Percentiles rank a stretch among this genome's conserved stretches.
Conservation (phyloP, 768 basidiomycete genomes). For the Boletus speciosus region DNA sequence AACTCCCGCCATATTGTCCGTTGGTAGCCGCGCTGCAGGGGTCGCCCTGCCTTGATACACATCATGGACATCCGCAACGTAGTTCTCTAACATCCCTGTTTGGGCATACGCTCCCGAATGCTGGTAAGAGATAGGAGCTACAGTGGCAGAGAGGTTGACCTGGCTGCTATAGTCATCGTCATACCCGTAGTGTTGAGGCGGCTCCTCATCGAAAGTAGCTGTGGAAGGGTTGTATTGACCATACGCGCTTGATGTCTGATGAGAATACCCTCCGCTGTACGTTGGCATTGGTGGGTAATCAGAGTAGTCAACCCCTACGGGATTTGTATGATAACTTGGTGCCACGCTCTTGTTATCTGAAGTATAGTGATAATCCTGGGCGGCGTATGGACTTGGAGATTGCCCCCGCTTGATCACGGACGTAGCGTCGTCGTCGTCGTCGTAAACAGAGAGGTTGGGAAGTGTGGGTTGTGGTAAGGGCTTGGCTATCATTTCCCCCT, state of each 20-base stretch:
- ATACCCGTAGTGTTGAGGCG: constrained; percentile 45
- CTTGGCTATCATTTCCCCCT: constrained; percentile 76
- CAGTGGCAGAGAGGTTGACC: constrained; percentile 52
- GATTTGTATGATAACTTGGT: constrained; percentile 34
- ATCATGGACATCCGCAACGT: constrained; percentile 47
- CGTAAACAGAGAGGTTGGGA: constrained; percentile 86
- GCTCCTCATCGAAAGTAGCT: constrained; percentile 52
- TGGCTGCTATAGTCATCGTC: constrained; percentile 72
- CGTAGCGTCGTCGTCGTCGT: constrained; percentile 54
- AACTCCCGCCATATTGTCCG: constrained; percentile 30
- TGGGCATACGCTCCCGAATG: constrained; percentile 20
- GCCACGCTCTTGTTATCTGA: constrained; percentile 44
- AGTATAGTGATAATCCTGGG: constrained; percentile 53
- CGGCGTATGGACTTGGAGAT: constrained; percentile 52
- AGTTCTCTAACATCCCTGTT: constrained; percentile 23
- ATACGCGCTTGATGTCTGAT: constrained; percentile 49
- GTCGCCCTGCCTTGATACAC: constrained; percentile 52
- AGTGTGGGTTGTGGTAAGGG: constrained; percentile 92
- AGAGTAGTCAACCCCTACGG: constrained; percentile 40
- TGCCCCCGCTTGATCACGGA: constrained; percentile 55
- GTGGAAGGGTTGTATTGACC: constrained; percentile 59
- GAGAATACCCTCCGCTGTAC: constrained; percentile 62
- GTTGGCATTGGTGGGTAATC: constrained; percentile 74
- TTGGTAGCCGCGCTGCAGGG: constrained; percentile 32
- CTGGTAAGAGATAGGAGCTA: constrained; percentile 57